Evolutionary conservation across 306 rosid species (phyloP), one percentile per base, ranked within the genome.

Genomic region (Cicer chorassanicum): DNA sequence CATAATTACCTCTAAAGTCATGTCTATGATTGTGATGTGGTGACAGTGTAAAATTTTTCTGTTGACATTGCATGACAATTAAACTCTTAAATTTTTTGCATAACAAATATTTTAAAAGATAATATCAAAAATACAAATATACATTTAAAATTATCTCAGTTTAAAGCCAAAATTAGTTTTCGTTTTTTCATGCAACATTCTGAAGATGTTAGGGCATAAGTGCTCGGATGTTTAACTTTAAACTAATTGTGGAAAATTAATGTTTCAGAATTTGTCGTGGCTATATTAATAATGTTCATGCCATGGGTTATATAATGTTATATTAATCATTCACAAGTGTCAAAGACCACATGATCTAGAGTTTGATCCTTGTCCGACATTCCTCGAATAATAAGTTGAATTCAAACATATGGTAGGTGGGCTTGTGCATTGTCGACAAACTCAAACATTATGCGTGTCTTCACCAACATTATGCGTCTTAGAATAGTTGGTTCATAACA

Each of bases 221-320:
- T 50, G 16, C 53, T 50, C 7, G 42, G 50, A 5, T 70, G 41
- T 43, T 71, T 61, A 71, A 71, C 39, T 67, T 15, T 12, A 68
- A 44, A 56, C 24, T 55, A 39, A 41, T 11, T 15, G 8, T 53
- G 57, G 48, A 73, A 72, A 62, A 15, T 42, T 61, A 14, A 72
- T 51, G 65, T 67, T 59, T 78, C 68, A 9, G 21, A 54, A 57
- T 67, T 46, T 41, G 24, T 12, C 39, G 14, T 16, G 77, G 40
- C 55, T 67, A 13, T 36, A 61, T 81, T 15, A 61, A 68, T 34
- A 14, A 68, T 42, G 15, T 40, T 61, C 61, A 65, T 73, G 24
- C 39, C 44, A 11, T 67, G 15, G 7, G 24, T 8, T 24, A 16
- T 50, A 29, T 21, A 56, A 15, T 73, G 16, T 14, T 18, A 24